A percentile compares a stretch with the other conserved stretches of the same genome.
Evolutionary conservation across 2,329 filamentous ascomycete genomes (phyloP).

Genomic region (Claviceps spartinae): DNA sequence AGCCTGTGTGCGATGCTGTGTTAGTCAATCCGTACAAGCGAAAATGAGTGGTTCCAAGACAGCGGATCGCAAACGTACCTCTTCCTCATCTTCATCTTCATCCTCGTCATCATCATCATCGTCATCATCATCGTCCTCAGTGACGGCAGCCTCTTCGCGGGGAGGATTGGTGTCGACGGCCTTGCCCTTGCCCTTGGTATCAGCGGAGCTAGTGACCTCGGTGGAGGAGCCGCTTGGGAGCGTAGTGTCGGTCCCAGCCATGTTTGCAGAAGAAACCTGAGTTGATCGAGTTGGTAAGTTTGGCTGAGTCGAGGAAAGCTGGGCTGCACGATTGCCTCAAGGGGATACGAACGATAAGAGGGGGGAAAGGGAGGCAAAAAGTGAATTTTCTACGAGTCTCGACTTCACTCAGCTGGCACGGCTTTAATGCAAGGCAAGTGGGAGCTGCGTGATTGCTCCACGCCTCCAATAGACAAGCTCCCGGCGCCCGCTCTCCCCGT

Average conservation of each 20-base stretch:
- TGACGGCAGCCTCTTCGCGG: conserved; percentile 47
- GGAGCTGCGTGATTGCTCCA: conserved; percentile 8
- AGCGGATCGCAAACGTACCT: conserved; percentile 12
- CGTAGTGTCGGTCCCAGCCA: conserved; percentile 38
- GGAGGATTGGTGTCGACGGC: conserved; percentile 36
- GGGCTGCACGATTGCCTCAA: not conserved
- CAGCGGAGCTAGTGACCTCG: conserved; percentile 25
- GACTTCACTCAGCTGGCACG: conserved; percentile 5
- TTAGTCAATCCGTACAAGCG: conserved; percentile 10
- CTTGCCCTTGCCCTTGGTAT: conserved; percentile 84
- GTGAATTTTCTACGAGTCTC: conserved; percentile 13
- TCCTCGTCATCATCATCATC: conserved; percentile 46
- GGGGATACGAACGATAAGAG: not conserved
- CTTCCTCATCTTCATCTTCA: conserved; percentile 29
- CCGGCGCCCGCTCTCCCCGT: not conserved
- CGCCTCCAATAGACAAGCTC: not conserved
- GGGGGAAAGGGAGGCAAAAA: conserved; percentile 5
- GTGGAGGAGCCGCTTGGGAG: conserved; percentile 31
- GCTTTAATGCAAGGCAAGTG: conserved; percentile 13
- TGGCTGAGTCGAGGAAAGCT: not conserved
- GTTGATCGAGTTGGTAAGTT: not conserved
- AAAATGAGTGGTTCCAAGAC: not conserved
- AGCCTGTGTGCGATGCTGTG: conserved; percentile 10
- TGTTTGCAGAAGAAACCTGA: conserved; percentile 4
- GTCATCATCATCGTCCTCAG: conserved; percentile 61